phyloP scores from a whole-genome alignment of 2,329 filamentous ascomycete species.

The Emmonsiellopsis sp. region DNA sequence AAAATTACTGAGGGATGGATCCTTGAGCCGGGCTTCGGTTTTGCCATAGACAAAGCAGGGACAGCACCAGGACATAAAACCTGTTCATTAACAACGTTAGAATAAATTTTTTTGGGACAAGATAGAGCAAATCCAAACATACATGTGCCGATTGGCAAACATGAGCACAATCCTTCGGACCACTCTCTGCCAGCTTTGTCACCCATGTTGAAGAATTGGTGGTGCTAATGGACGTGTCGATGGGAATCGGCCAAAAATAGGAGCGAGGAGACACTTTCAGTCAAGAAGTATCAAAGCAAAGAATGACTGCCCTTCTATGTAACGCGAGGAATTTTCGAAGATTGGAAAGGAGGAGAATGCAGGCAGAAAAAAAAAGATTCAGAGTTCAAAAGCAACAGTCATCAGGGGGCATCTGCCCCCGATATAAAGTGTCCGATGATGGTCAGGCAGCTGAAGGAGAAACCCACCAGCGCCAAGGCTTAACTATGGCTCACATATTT shows the following conservation, averaged over 20 bases:
- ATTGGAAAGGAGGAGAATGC: not conserved
- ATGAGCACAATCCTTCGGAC: constrained; percentile 25
- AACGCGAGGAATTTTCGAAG: not conserved
- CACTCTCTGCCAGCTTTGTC: constrained; percentile 16
- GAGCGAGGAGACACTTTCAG: no score
- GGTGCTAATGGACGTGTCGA: no score
- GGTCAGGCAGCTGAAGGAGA: no score
- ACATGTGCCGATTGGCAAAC: constrained; percentile 24
- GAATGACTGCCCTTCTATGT: not conserved
- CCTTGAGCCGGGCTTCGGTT: constrained; percentile 22
- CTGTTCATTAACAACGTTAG: constrained; percentile 11
- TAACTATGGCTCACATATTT: no score
- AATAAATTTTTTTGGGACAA: not conserved
- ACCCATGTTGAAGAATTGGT: not conserved
- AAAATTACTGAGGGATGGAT: constrained; percentile 20
- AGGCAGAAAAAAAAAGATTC: not conserved
- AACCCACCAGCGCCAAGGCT: no score
- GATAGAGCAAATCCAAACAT: not conserved
- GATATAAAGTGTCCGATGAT: no score
- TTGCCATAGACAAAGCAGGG: constrained; percentile 26
- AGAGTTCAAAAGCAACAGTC: not conserved
- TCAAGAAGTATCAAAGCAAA: not conserved
- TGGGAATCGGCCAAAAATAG: no score
- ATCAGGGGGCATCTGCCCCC: no score
- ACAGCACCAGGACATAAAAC: constrained; percentile 19